Evolutionary conservation across 1,284 basidiomycete species (phyloP), one percentile per base, ranked within the genome.

Genomic region (Tranzscheliella williamsii): DNA sequence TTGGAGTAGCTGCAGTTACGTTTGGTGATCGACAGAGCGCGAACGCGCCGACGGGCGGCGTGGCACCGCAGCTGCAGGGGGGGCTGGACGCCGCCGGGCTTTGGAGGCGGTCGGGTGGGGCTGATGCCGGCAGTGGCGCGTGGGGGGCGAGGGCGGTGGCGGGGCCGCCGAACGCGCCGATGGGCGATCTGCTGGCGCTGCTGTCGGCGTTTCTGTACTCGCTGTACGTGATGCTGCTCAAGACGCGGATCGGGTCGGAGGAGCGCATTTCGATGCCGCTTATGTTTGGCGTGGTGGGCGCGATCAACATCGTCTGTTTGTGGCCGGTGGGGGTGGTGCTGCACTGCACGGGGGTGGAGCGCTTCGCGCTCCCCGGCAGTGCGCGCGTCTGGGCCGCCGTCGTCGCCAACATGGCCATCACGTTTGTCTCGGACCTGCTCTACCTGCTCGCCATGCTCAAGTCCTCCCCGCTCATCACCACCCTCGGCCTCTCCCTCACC

Each of bases 401-500:
- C 35, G 67, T 87, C 15, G 79, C 90, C 64, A 97, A 96, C 74
- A 94, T 92, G 90, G 44, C 43, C 24, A 79, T 80, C 51, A 80
- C 79, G 7, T 78, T 80, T 20, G 75, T 78, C 8, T 61, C 61
- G 35, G 52, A 57, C 20, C 48, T 69, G 18, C 45, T 53, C 37
- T 78, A 74, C 23, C 62, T 78, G 33, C 44, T 72, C 61, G 90
- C 94, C 5, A 96, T 97, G 92, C 84, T 98, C 57, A 96, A 95
- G 82, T 96, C 93, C 3, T 94, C 92, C 3, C 94, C 76, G 13
- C 41, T 78, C 62, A 88, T 94, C 18, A 92, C 91, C 12, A 98
- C 94, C 1, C 83, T 98, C 50, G 94, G 95, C 15, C 83, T 98
- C 16, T 91, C 88, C 47, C 83, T 98, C n/a, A 97, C 95, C 0